A percentile compares a stretch with the other conserved stretches of the same genome.
phyloP scores from a whole-genome alignment of 2,329 filamentous ascomycete genomes.

The Colletotrichum costaricense region DNA sequence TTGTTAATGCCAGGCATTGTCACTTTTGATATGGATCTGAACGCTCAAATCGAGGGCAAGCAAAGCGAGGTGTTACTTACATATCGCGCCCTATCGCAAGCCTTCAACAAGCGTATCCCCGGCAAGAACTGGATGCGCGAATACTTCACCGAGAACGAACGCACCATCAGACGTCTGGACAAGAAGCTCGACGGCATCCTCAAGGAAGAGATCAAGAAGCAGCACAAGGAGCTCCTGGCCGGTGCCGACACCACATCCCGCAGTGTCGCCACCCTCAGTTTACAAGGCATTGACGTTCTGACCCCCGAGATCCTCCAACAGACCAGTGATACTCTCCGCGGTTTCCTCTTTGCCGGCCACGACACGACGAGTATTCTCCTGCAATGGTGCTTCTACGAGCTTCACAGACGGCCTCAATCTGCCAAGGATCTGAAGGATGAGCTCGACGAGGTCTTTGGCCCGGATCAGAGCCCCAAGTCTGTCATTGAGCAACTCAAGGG shows the following conservation, averaged over 20 bases:
- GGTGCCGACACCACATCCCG: slow-evolving; percentile 18
- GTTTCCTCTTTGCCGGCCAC: slow-evolving; percentile 54
- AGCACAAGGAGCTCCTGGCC: slow-evolving; percentile 25
- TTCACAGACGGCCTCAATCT: slow-evolving; percentile 44
- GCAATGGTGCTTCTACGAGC: slow-evolving; percentile 50
- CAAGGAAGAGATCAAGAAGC: slow-evolving; percentile 37
- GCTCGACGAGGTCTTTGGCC: slow-evolving; percentile 48
- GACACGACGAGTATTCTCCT: slow-evolving; percentile 52
- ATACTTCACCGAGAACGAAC: slow-evolving; percentile 37
- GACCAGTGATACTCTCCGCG: slow-evolving; percentile 49
- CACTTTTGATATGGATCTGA: slow-evolving; percentile 47
- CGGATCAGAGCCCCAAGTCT: slow-evolving; percentile 38
- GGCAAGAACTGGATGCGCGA: slow-evolving; percentile 39
- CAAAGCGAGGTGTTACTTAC: slow-evolving; percentile 40
- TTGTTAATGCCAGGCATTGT: slow-evolving; percentile 39
- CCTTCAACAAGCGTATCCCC: slow-evolving; percentile 36
- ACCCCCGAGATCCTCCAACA: slow-evolving; percentile 42
- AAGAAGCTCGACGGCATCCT: slow-evolving; percentile 37
- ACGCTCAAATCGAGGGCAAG: slow-evolving; percentile 42
- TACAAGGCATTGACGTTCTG: slow-evolving; percentile 43
- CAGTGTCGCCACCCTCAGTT: slow-evolving; percentile 47
- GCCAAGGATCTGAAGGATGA: slow-evolving; percentile 45
- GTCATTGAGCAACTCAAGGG: slow-evolving; percentile 42
- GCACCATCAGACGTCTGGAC: slow-evolving; percentile 41
- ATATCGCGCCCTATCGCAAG: slow-evolving; percentile 34